Base-by-base conservation (phyloP, 2,329 filamentous ascomycete species). In the Bipolaris zeicola region DNA sequence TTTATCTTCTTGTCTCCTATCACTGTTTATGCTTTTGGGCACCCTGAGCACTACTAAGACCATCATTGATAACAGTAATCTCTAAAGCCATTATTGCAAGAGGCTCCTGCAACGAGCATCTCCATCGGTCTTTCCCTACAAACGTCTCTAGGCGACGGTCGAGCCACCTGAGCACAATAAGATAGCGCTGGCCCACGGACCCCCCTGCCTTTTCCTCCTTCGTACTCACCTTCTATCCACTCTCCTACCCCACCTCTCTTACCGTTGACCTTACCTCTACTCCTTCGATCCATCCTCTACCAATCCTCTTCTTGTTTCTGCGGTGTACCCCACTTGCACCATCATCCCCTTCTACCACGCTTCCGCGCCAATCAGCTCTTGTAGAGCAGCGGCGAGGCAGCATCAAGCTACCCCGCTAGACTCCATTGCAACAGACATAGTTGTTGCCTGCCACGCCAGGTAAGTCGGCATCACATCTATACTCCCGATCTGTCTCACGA, bases 41-140 rank as follows among this genome's bases (percentile, higher is more conserved):
- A 7, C 42, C 26, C 22, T 45, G 55, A 53, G 53, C 55, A 55
- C 52, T 58, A 64, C 64, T 70, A 70, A 70, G 59, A 63, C 34
- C 11, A 6, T 11, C 34, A 39, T 55, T 50, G 22, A 46, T 47
- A 39, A 65, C 62, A 73, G 68, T 72, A 72, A 72, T 72, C 64
- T 63, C 60, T 64, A 64, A 59, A 65, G 49, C 55, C 55, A 48
- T 52, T 55, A 50, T 51, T 58, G 63, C 58, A 57, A 52, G 58
- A 60, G 51, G 66, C 57, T 62, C 60, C 60, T 63, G 57, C 62
- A 58, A 45, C 46, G 31, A 46, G 61, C 43, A 55, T 51, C 57
- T 50, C 49, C 65, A 50, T 61, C 54, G 34, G 60, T 60, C 58
- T 63, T 45, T 49, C 46, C 51, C 48, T 33, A 33, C 37, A 52